Conservation (phyloP, 2,329 filamentous ascomycete genomes). For the Fusarium sp. region DNA sequence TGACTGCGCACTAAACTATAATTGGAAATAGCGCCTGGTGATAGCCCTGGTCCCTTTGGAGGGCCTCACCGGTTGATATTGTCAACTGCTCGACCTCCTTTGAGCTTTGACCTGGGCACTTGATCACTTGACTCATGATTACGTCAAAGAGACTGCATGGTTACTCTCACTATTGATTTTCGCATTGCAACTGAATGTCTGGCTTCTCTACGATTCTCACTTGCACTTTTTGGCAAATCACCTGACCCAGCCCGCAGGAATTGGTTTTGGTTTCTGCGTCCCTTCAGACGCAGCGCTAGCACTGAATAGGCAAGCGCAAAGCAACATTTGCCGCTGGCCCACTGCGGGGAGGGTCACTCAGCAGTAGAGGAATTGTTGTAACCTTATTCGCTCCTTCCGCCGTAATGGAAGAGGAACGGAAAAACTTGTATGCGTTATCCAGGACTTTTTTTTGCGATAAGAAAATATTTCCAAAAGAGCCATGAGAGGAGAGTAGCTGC, state of each 20-base stretch:
- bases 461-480: slow-evolving; percentile 38
- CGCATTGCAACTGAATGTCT: neutral
- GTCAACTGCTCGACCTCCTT: neutral
- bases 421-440: slow-evolving; percentile 40
- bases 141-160: neutral
- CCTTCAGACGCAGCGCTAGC: slow-evolving; percentile 18
- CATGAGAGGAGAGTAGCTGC: slow-evolving; percentile 16
- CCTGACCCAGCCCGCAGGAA: slow-evolving; percentile 6
- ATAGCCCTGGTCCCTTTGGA: slow-evolving; percentile 25
- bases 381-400: neutral
- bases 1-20: slow-evolving; percentile 37
- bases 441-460: slow-evolving; percentile 44
- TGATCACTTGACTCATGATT: slow-evolving; percentile 7
- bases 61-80: neutral
- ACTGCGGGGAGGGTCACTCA: slow-evolving; percentile 29
- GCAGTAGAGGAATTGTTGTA: neutral
- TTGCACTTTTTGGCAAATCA: slow-evolving; percentile 6
- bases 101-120: slow-evolving; percentile 1
- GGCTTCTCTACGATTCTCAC: neutral
- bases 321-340: slow-evolving; percentile 40
- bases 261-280: neutral
- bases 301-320: slow-evolving; percentile 22
- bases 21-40: slow-evolving; percentile 14
- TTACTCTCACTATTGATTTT: neutral
- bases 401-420: slow-evolving; percentile 11